phyloP scores from a whole-genome alignment of 2,329 filamentous ascomycete genomes.

The Colletotrichum higginsianum region DNA sequence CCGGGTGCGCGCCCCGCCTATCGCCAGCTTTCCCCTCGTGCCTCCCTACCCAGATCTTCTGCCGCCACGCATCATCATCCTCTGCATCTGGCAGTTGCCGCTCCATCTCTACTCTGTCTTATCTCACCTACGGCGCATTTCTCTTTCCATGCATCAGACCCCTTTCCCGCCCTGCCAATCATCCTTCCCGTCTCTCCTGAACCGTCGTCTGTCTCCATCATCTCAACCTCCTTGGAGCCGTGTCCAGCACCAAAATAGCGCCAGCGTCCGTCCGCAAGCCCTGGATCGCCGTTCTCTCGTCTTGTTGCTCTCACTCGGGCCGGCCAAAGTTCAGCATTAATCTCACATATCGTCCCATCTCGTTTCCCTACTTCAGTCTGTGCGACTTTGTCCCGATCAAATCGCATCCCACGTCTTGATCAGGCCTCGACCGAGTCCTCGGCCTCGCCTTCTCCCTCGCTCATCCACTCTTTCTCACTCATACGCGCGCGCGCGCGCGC shows the following conservation, averaged over 20 bases:
- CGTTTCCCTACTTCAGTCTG: slow-evolving; percentile 38
- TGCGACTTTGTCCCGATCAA: slow-evolving; percentile 31
- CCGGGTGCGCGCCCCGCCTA: slow-evolving; percentile 17
- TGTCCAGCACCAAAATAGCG: slow-evolving; percentile 39
- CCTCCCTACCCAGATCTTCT: slow-evolving; percentile 2
- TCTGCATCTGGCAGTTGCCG: not conserved
- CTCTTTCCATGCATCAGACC: slow-evolving; percentile 35
- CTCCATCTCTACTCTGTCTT: not conserved
- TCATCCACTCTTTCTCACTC: not conserved
- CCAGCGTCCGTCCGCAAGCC: slow-evolving; percentile 36
- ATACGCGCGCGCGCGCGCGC: not conserved
- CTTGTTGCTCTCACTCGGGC: slow-evolving; percentile 18
- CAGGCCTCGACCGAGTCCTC: slow-evolving; percentile 4
- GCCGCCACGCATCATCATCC: slow-evolving; percentile 11
- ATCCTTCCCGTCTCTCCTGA: slow-evolving; percentile 36
- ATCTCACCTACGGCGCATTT: slow-evolving; percentile 4
- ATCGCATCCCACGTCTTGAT: slow-evolving; percentile 22
- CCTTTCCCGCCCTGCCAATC: slow-evolving; percentile 40
- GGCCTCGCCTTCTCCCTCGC: not conserved
- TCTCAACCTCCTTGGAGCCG: slow-evolving; percentile 39
- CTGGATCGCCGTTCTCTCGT: slow-evolving; percentile 12
- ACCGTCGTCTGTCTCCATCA: slow-evolving; percentile 27
- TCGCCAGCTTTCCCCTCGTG: slow-evolving; percentile 27
- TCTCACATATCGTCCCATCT: slow-evolving; percentile 38
- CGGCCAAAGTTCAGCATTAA: slow-evolving; percentile 28